Evolutionary conservation across 148 eudicot genomes (phyloP), one percentile per base, ranked within the genome.

Genomic region (Linanthus parryae): DNA sequence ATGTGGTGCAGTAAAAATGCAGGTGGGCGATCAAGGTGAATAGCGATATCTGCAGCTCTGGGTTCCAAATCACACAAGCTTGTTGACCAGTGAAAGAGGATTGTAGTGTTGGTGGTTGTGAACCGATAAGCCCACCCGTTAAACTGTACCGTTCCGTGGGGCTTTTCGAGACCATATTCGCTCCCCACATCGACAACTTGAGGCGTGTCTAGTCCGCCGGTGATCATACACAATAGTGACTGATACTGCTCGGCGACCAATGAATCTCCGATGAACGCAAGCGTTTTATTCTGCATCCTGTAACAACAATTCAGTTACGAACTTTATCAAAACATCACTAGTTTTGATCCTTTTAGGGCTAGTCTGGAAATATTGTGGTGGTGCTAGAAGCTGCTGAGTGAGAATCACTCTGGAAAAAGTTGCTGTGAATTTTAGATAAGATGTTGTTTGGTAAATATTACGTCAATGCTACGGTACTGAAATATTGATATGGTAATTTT

Each of bases 51-150:
- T 20, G 88, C 68, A 45, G 79, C 46, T 18, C 81, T 50, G 2
- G 88, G 81, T 62, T 76, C 77, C 64, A 92, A 64, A 55, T 87
- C 82, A 64, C 90, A 81, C 12, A 92, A 83, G 57, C 87, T 81
- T 9, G 98, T 84, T 17, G 98, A 92, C 98, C 98, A 92, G 63
- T 92, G 87, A 66, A 79, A 92, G 40, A 92, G 88, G 59, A 92
- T 70, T 20, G 98, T 92, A 34, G 98, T 84, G 37, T 92, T 81
- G 52, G 94, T 84, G 12, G 30, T 59, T 17, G 76, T 78, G 69
- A 92, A 87, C 11, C 83, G 76, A 57, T 87, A 79, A 31, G 94
- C 98, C 98, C 98, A 92, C 8, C 98, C 98, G 52, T 87, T 96
- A 25, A 96, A 96, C 7, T 96, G 85, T 52, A 54, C n/a, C 21